Base-by-base conservation (phyloP, 306 rosid species). In the Casuarina equisetifolia region DNA sequence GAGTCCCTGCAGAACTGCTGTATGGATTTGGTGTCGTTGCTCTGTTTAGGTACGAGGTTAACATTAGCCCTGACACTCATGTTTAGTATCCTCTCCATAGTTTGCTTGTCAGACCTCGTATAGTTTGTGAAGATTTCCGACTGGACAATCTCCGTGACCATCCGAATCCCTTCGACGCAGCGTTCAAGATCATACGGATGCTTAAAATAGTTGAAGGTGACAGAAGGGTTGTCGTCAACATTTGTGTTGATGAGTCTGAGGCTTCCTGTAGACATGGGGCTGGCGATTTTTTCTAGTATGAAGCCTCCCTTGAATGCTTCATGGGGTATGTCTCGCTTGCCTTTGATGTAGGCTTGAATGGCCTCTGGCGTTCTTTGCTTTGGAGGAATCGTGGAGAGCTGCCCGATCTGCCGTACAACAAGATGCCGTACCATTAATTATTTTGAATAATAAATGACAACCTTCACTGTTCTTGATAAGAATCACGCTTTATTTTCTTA, bases 131-230 rank as follows among this genome's bases (percentile, higher is more conserved):
- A 86, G 79, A 83, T 88, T 61, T 81, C 2, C 1, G 97, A 95
- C 77, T 89, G 92, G 12, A 75, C 93, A 46, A 95, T 84, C 73
- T 86, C 88, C 1, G 86, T 55, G 42, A 91, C 91, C 43, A 90
- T 66, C 20, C 85, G 85, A 39, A 95, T 85, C 4, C 98, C 98
- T 6, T 85, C 84, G 6, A 95, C 97, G 11, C 98, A 95, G 45
- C 97, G 92, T 15, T 83, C 75, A 55, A 95, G 87, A 86, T 95
- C 98, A 36, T 76, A 66, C 0, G 97, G 97, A 78, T 92, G 96
- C 61, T 74, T 88, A 88, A 92, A 92, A 88, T 95, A 95, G 86
- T 95, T 95, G 97, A 95, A 95, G 74, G 97, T 89, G 42, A 95
- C 85, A 2, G 80, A 61, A 50, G 98, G 98, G 79, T 95, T 95